Evolutionary conservation across 2,329 filamentous ascomycete species (phyloP), one percentile per base, ranked within the genome.

Genomic region (Delphinella strobiligena): DNA sequence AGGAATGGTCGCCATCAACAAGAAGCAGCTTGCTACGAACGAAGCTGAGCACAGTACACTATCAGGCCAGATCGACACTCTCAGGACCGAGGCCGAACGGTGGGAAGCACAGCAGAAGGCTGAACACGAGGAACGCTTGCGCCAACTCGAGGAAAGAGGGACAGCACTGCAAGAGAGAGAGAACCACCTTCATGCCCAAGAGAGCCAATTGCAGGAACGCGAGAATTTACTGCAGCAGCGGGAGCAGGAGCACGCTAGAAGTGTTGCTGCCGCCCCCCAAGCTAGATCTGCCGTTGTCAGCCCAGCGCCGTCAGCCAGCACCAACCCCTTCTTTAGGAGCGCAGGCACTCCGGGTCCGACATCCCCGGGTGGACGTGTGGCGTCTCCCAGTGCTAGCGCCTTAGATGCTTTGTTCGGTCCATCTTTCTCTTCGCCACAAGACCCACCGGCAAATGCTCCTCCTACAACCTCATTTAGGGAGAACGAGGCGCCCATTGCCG

Each of bases 1-100:
- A 65, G 91, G 91, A 14, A 71, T 96, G 48, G 89, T 93, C 19
- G 88, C 91, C 32, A 98, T 98, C 64, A 95, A 95, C 66, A 96
- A 93, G 71, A 98, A 98, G 66, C 91, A 98, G 63, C 68, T 96
- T 44, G 76, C 81, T 27, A 95, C 88, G 1, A 85, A 82, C 42
- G 91, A 98, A 60, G 75, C 75, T 35, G 89, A 96, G 59, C 76
- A 84, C 22, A 89, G 96, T 45, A 89, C 85, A 66, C 68, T 94
- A 30, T 88, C 87, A 64, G 66, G 69, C 1, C 89, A 96, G 59
- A 80, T 81, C 33, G 79, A 79, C 43, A 27, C 7, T 27, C 22
- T 27, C 22, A 27, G 7, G 22, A 27, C 22, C 22, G 22, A 27
- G 22, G 12, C 12, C 7, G 22, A 27, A 12, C 7, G 12, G 22